Evolutionary conservation across 1,284 basidiomycete species (phyloP).

Genomic region (Thecaphora frezii): DNA sequence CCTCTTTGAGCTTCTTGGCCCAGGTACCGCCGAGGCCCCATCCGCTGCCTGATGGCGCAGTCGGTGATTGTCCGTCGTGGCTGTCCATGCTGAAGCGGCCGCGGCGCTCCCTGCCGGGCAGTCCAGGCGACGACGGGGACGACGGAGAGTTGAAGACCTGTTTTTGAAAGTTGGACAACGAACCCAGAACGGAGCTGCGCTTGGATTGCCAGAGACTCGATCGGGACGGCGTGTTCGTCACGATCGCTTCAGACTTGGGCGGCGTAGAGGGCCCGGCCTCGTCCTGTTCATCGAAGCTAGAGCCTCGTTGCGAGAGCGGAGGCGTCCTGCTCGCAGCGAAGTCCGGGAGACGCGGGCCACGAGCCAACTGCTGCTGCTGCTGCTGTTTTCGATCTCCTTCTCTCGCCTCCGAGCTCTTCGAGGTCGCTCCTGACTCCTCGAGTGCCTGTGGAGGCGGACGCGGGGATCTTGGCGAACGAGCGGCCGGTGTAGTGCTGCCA

Average conservation of each 20-base stretch:
- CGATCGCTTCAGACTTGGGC: slow-evolving; percentile 3
- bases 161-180: slow-evolving; percentile 7
- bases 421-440: too few relatives aligned
- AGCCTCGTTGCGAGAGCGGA: neutral
- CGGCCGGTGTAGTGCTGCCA: slow-evolving; percentile 8
- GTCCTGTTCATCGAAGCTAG: too few relatives aligned
- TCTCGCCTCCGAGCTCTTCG: neutral
- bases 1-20: slow-evolving; percentile 23
- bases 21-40: slow-evolving; percentile 14
- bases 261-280: slow-evolving; percentile 10
- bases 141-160: neutral
- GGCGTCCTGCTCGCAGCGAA: neutral
- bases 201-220: slow-evolving; percentile 7
- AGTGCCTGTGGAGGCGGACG: slow-evolving; percentile 18
- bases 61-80: neutral
- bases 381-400: too few relatives aligned
- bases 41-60: neutral
- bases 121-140: neutral
- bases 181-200: slow-evolving; percentile 15
- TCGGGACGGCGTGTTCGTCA: neutral
- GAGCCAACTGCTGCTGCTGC: too few relatives aligned
- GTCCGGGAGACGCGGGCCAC: too few relatives aligned
- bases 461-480: slow-evolving; percentile 22
- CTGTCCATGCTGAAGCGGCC: neutral
- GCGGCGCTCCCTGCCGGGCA: neutral